A percentile compares a stretch with the other conserved stretches of the same genome.
These are phyloP conservation scores for Trypanosomatidae sp. DNA, from an alignment of 208 protist genomes.

Conservation along the genomic window DNA sequence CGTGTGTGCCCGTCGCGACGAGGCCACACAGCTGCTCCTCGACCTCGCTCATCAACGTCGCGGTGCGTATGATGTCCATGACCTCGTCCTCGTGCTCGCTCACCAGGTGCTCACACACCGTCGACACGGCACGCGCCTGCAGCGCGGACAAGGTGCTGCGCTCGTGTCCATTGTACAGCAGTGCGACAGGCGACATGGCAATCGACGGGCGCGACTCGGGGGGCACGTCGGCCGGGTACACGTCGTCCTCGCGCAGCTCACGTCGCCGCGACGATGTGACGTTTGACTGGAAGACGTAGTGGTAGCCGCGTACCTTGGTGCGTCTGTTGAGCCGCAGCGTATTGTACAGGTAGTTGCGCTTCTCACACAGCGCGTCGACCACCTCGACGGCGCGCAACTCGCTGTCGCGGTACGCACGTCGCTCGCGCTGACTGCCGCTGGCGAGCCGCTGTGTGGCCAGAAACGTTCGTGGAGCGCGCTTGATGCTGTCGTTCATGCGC, in stretches of 20 bases:
- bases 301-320: conserved; percentile 42
- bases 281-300: conserved; percentile 3
- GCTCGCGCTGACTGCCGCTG: conserved; percentile 14
- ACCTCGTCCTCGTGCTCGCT: conserved; percentile 57
- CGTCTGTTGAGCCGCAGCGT: conserved; percentile 35
- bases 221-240: conserved; percentile 6
- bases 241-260: conserved; percentile 23
- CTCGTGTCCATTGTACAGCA: conserved; percentile 38
- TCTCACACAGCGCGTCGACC: conserved; percentile 44
- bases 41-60: conserved; percentile 17
- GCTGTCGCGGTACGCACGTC: conserved; percentile 27
- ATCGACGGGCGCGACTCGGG: conserved; percentile 4
- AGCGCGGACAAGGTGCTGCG: conserved; percentile 10
- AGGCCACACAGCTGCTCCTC: conserved; percentile 52
- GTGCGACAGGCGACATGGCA: conserved; percentile 10
- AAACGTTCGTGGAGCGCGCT: conserved; percentile 18
- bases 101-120: conserved; percentile 37
- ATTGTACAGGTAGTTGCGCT: conserved; percentile 19
- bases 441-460: conserved; percentile 31
- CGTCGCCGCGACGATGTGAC: no score
- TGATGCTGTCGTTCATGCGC: conserved; percentile 50
- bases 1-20: neutral
- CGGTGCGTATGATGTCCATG: conserved; percentile 26
- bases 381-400: conserved; percentile 69
- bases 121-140: conserved; percentile 7